A percentile compares a stretch with the other conserved stretches of the same genome.
Conservation (phyloP, 1,284 basidiomycete genomes). For the Moesziomyces sp. region DNA sequence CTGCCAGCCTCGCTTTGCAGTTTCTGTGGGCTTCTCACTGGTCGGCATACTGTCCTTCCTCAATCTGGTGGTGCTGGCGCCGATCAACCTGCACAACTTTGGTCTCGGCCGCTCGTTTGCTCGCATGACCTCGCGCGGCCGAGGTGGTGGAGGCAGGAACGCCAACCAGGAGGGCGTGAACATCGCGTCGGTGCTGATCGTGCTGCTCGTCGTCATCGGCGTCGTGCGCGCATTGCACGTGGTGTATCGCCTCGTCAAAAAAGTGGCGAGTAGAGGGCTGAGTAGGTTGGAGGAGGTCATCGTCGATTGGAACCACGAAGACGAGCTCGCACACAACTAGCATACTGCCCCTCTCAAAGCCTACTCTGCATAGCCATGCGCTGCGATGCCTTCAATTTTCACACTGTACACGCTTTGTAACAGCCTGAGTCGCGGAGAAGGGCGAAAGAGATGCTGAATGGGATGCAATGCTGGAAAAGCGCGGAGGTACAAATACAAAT, state of each 20-base stretch:
- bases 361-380: too few species aligned
- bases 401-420: not conserved
- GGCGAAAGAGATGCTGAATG: not conserved
- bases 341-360: too few species aligned
- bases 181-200: slow-evolving; percentile 44
- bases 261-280: slow-evolving; percentile 25
- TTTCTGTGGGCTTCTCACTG: slow-evolving; percentile 53
- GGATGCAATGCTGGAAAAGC: slow-evolving; percentile 19
- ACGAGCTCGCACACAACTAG: slow-evolving; percentile 9
- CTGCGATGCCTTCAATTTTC: not conserved
- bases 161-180: slow-evolving; percentile 41
- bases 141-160: slow-evolving; percentile 16
- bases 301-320: slow-evolving; percentile 51
- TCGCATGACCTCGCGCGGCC: slow-evolving; percentile 35
- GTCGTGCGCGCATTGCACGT: slow-evolving; percentile 41
- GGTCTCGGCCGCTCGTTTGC: slow-evolving; percentile 53
- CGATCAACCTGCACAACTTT: slow-evolving; percentile 52
- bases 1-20: slow-evolving; percentile 2
- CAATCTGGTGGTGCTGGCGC: slow-evolving; percentile 48
- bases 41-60: slow-evolving; percentile 53
- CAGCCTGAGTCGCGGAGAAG: not conserved
- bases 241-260: slow-evolving; percentile 41
- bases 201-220: slow-evolving; percentile 51
- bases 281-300: slow-evolving; percentile 47
- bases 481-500: slow-evolving; percentile 25